Evolutionary conservation across 331 rosid genomes (phyloP), one percentile per base, ranked within the genome.

Genomic region (Prunus yedoensis): DNA sequence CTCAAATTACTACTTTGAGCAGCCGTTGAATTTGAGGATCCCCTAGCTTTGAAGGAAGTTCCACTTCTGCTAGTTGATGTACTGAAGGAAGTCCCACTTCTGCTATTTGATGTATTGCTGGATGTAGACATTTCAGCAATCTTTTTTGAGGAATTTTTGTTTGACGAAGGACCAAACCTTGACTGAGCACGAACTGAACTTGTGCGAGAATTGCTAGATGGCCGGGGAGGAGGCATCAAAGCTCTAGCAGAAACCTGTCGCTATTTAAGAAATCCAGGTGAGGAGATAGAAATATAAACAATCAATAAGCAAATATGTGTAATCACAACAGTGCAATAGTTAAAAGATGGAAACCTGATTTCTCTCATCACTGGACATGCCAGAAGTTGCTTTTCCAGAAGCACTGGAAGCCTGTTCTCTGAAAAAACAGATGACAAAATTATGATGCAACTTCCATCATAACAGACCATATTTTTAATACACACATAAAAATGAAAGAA

Each of bases 321-420:
- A 7, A 17, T 6, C 59, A 27, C 70, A 81, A 70, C 58, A 51
- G 59, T 47, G 61, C 11, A 66, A 50, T 27, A 62, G 35, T 60
- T 53, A 73, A 50, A 66, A 59, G 78, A 75, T 47, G 41, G 53
- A 82, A 58, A 95, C 97, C 97, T 95, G 97, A 70, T 95, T 92
- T 82, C 88, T 89, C 82, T 95, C 99, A 73, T 95, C 99, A 67
- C 99, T 95, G 59, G 99, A 95, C 97, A 95, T 89, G 77, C 97
- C 92, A 62, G 99, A 95, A 54, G 91, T 83, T n/a, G 96, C 97
- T 76, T 94, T 94, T 74, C 99, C 97, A 84, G 99, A 94, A 67
- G 99, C 88, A 84, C 97, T 95, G 72, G 97, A 95, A 75, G 96
- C 97, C 77, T 89, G 99, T 86, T 95, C 99, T 88, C 97, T 95